Evolutionary conservation across 805 yeast genomes (phyloP).

Genomic region (Candida taoyuanica): DNA sequence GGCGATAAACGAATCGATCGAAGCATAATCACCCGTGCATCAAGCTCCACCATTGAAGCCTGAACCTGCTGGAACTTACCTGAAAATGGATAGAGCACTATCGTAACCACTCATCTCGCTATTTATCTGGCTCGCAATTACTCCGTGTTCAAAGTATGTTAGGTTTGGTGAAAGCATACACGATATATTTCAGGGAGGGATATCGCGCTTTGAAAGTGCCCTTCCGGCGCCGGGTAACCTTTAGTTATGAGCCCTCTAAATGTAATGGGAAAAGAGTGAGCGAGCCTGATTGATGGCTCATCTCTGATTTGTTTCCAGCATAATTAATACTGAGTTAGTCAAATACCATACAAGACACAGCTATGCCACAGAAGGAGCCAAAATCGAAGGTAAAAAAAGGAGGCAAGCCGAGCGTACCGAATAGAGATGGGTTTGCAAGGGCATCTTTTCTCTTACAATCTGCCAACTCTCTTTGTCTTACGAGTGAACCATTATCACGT

Average conservation of each 20-base stretch:
- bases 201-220: no score
- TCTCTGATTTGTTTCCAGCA: not conserved
- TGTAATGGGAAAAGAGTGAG: not conserved
- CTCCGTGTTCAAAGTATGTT: no score
- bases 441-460: slow-evolving; percentile 57
- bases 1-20: no score
- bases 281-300: no score
- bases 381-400: slow-evolving; percentile 1
- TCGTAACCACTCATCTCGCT: slow-evolving; percentile 93
- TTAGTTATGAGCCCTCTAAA: not conserved
- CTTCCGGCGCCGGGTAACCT: slow-evolving; percentile 1
- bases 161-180: no score
- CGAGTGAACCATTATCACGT: slow-evolving; percentile 45
- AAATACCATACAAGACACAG: not conserved
- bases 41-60: no score
- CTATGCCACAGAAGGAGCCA: not conserved
- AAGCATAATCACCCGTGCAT: no score
- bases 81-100: slow-evolving; percentile 94
- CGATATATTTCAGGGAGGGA: no score
- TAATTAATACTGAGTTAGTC: no score
- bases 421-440: slow-evolving; percentile 54
- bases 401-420: slow-evolving; percentile 9
- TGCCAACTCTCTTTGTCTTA: slow-evolving; percentile 16
- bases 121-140: not conserved
- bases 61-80: slow-evolving; percentile 46